Evolutionary conservation across 768 basidiomycete species (phyloP), one percentile per base, ranked within the genome.

Genomic region (Hemileccinum rubropunctum): DNA sequence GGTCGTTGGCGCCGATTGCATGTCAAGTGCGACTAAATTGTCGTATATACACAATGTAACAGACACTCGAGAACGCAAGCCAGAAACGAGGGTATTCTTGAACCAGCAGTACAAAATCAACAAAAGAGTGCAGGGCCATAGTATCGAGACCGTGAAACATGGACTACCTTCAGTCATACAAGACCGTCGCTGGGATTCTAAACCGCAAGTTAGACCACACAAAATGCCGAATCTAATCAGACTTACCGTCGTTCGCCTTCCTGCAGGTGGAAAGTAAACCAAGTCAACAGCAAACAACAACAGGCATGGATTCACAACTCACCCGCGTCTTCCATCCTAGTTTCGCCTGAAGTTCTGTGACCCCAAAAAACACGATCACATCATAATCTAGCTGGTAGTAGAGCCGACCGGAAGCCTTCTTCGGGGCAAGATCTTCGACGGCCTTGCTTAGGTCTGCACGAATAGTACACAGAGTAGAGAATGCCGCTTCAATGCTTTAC

Each of bases 311-410:
- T 34, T 32, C n/a, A 26, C 4, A n/a, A 26, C 46, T 45, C 23
- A 48, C 57, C 45, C 43, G 40, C 1, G 52, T 9, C 39, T 39
- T 53, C 57, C 57, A 58, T 6, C 42, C 32, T 1, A 58, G 18
- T 0, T 46, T 4, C 2, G 57, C 57, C 23, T 45, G 23, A 26
- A 58, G 30, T 33, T 58, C 56, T 2, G 48, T 40, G 11, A 34
- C 34, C 20, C 57, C 56, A 23, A 50, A 58, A 2, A 40, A 33
- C 26, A 58, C 32, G 14, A 54, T 40, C 32, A 58, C 56, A 17
- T 54, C 40, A 20, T 58, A 58, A 42, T 58, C 45, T 4, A 58
- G 34, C 35, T 47, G 23, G 39, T 58, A 58, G 42, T 34, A 58
- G 6, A 30, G 14, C 5, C 40, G 34, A 7, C 49, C 51, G 0